These are phyloP conservation scores for Dendrobium officinale DNA, from an alignment of 106 monocot species.

Conservation along the genomic window DNA sequence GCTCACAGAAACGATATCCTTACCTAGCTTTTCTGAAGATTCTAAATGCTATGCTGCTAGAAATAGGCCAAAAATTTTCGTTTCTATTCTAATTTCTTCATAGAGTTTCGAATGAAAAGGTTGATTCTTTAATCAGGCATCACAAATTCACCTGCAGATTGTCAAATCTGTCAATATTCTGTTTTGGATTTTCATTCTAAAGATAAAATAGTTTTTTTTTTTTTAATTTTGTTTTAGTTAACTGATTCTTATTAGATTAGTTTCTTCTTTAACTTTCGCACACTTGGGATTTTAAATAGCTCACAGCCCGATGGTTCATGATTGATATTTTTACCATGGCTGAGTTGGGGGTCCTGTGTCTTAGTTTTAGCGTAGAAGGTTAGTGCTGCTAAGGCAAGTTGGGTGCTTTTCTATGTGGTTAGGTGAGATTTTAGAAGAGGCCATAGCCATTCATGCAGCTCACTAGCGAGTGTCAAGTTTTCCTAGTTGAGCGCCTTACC, in stretches of 20 bases:
- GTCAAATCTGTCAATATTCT: not conserved
- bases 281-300: constrained; percentile 82
- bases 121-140: not conserved
- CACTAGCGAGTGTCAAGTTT: not conserved
- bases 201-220: no score
- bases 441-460: no score
- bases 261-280: constrained; percentile 48
- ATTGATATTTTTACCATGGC: not conserved
- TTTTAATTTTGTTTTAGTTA: not conserved
- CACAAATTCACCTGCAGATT: not conserved
- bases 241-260: not conserved
- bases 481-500: not conserved
- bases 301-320: constrained; percentile 77
- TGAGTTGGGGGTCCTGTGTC: no score
- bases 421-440: no score
- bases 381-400: no score
- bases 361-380: no score
- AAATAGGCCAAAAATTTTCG: not conserved
- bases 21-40: constrained; percentile 6
- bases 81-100: not conserved
- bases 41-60: not conserved
- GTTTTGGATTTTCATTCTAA: not conserved
- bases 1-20: constrained; percentile 88
- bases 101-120: not conserved
- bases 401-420: no score